A percentile compares a stretch with the other conserved stretches of the same genome.
Evolutionary conservation across 169 alveolate species (phyloP).

Genomic region (Plasmodium cynomolgi): DNA sequence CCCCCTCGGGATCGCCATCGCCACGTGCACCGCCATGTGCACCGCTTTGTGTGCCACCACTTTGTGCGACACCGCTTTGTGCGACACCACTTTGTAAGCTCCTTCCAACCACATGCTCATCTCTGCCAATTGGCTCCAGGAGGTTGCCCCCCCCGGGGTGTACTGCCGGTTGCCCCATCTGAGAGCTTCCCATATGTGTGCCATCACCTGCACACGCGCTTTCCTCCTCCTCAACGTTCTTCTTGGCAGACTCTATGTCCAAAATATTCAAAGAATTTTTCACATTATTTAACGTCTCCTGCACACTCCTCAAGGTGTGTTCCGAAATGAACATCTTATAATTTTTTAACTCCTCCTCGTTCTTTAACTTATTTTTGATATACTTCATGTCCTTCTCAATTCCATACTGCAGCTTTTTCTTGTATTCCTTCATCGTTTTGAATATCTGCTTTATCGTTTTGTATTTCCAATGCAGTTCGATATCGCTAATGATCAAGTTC

Average conservation of each 20-base stretch:
- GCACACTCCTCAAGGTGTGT: conserved; percentile 74
- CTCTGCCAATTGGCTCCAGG: background rate
- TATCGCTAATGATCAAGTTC: conserved; percentile 62
- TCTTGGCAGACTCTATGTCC: conserved; percentile 18
- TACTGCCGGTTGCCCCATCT: background rate
- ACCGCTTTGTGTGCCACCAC: background rate
- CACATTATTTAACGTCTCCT: conserved; percentile 79
- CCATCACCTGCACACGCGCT: background rate
- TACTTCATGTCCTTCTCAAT: conserved; percentile 73
- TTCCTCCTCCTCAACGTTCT: background rate
- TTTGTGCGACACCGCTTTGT: background rate
- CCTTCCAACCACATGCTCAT: background rate
- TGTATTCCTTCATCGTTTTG: conserved; percentile 74
- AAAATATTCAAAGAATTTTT: conserved; percentile 76
- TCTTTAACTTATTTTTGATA: conserved; percentile 66
- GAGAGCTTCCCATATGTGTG: background rate
- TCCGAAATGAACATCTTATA: conserved; percentile 75
- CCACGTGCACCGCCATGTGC: background rate
- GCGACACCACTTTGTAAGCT: background rate
- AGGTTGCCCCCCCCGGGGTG: background rate
- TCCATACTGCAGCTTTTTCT: conserved; percentile 60
- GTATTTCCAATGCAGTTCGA: conserved; percentile 74
- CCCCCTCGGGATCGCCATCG: background rate
- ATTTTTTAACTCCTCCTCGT: conserved; percentile 63
- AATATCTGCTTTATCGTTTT: conserved; percentile 71